Conservation (phyloP, 2,329 filamentous ascomycete genomes). For the Fusarium oligoseptatum region DNA sequence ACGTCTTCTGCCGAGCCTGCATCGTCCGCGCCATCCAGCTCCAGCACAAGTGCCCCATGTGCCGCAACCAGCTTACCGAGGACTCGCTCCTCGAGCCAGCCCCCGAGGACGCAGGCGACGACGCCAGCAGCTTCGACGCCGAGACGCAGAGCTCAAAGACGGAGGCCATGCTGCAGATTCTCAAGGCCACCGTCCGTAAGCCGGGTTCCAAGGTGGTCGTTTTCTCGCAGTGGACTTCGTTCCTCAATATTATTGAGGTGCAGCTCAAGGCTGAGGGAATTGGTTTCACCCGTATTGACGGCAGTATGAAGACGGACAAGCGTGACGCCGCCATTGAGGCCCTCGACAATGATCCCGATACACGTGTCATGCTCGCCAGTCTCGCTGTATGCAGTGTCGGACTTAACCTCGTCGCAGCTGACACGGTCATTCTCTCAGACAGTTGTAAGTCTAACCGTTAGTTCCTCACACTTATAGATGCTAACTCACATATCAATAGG, state of each 20-base stretch:
- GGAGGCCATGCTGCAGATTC: constrained; percentile 80
- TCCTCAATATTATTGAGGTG: constrained; percentile 78
- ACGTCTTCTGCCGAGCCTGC: constrained; percentile 81
- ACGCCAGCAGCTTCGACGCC: constrained; percentile 65
- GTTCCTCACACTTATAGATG: background rate
- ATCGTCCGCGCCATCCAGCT: constrained; percentile 80
- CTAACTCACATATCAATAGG: constrained; percentile 54
- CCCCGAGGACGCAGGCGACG: constrained; percentile 62
- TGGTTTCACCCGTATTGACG: constrained; percentile 81
- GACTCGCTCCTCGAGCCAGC: constrained; percentile 74
- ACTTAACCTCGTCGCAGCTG: constrained; percentile 86
- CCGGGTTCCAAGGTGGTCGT: constrained; percentile 76
- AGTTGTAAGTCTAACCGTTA: constrained; percentile 66
- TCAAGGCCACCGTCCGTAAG: constrained; percentile 76
- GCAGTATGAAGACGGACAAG: constrained; percentile 77
- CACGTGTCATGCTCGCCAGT: constrained; percentile 84
- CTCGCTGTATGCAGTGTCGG: constrained; percentile 87
- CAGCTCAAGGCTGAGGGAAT: constrained; percentile 73
- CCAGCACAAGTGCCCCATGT: constrained; percentile 88
- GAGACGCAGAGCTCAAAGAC: constrained; percentile 84
- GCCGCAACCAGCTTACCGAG: constrained; percentile 76
- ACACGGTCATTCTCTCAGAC: constrained; percentile 86
- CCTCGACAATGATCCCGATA: constrained; percentile 75
- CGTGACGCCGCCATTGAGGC: constrained; percentile 80
- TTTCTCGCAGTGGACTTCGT: constrained; percentile 84